phyloP scores from a whole-genome alignment of 257 asterid genomes.

The Nicotiana tomentosiformis region DNA sequence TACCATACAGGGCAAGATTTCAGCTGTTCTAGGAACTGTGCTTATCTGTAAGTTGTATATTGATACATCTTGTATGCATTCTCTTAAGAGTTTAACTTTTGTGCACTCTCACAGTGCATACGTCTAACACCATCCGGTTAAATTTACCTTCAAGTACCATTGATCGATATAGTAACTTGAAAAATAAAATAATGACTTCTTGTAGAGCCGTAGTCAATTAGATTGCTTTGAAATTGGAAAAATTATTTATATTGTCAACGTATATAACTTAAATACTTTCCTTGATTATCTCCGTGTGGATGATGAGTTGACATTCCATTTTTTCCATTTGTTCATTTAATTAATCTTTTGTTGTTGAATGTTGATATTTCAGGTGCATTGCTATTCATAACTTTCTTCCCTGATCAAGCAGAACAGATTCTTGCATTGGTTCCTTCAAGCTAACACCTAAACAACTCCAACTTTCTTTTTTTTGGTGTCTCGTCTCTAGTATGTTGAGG shows the following conservation, averaged over 20 bases:
- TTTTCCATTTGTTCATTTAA: not conserved
- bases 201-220: not conserved
- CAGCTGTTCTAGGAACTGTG: constrained; percentile 83
- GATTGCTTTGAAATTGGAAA: not conserved
- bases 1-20: constrained; percentile 79
- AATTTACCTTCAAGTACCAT: too few species aligned
- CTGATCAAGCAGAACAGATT: constrained; percentile 84
- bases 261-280: not conserved
- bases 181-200: not conserved
- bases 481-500: not conserved
- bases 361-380: constrained; percentile 53
- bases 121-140: not conserved
- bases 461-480: not conserved
- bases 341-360: not conserved
- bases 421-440: constrained; percentile 50
- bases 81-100: not conserved
- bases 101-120: not conserved
- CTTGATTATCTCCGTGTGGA: not conserved
- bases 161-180: not conserved
- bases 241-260: not conserved
- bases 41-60: constrained; percentile 61
- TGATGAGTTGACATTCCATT: not conserved
- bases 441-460: constrained; percentile 19
- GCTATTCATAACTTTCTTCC: constrained; percentile 82
- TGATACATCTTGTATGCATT: not conserved